Evolutionary conservation across 768 basidiomycete genomes (phyloP), one percentile per base, ranked within the genome.

Genomic region (Podaxis sp.): DNA sequence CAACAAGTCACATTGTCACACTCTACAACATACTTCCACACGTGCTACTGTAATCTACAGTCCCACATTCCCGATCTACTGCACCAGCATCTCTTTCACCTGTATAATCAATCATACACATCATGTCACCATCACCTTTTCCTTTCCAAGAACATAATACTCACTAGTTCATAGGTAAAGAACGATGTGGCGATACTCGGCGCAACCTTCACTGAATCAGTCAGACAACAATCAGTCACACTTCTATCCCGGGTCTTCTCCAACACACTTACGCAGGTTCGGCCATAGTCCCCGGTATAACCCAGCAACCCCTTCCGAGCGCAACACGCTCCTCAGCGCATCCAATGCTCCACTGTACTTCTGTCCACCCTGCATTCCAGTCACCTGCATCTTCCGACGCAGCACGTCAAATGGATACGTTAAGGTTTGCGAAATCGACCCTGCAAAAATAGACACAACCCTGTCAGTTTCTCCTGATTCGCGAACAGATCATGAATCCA

Each of bases 341-440:
- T 95, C 89, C 37, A 93, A 62, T 5, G 94, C 95, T 8, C 93
- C 91, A 47, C 76, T 86, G 74, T 94, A 96, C 73, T 87, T 86
- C 67, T 86, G 77, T 17, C 82, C 82, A 12, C 76, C 79, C 67
- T 82, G 75, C 87, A 95, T 89, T 12, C 93, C 93, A 4, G 86
- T 83, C 63, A 96, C 92, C 73, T 98, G 96, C 90, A 98, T 94
- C 80, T 98, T 96, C 64, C 96, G 83, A 52, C 96, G 83, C 63
- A 98, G 75, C 4, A 98, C 93, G 72, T 99, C 96, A 69, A 97
- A 93, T 8, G 96, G 96, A 73, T 96, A 98, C 4, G 96, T 98
- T 68, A 98, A 75, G 55, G 94, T 93, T 74, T 98, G 94, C 12
- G 94, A 95, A 66, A 96, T 89, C 25, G 89, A 87, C n/a, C 93